Base-by-base conservation (phyloP, 805 yeast genomes). In the Alloascoidea africana region DNA sequence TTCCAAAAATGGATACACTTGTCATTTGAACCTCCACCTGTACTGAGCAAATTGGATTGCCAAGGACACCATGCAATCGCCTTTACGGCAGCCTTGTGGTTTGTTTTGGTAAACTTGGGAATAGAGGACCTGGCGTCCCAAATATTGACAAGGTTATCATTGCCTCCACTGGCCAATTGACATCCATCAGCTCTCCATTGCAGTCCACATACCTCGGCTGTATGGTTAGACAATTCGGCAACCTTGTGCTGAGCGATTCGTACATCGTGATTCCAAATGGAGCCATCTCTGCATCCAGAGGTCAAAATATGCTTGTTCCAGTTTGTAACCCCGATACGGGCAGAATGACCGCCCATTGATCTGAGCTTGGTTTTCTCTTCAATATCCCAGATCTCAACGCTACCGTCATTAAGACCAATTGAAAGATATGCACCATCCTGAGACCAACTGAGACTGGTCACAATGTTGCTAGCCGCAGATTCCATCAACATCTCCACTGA, bases 11-110 rank as follows among this genome's bases (percentile, higher is more conserved):
- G 89, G 41, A 89, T 82, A 35, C 77, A 71, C 52, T 76, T 79
- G 58, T 91, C 96, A 19, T 82, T 70, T 8, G 94, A 79, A 13
- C 98, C 98, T 38, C 98, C 98, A 4, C 97, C 98, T 2, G 96
- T 80, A n/a, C 96, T 96, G 38, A 89, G 64, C 38, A 87, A 58
- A 42, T 81, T 78, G 18, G 61, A 62, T 47, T 84, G 89, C 54
- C 79, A 79, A 2, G 97, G 97, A 52, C 94, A 81, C 96, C 96
- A 89, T 5, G 89, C 76, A 36, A 91, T 56, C 1, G 97, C 96
- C 58, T 91, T 91, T 3, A 89, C 95, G 0, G 97, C 97, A 0
- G 97, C 96, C 18, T 72, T 77, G 58, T 89, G 98, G 39, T 74
- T 72, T 14, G 78, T 70, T 53, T 86, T 83, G 11, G 77, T 65